phyloP scores from a whole-genome alignment of 208 protist genomes.

The Crithidia sp. region DNA sequence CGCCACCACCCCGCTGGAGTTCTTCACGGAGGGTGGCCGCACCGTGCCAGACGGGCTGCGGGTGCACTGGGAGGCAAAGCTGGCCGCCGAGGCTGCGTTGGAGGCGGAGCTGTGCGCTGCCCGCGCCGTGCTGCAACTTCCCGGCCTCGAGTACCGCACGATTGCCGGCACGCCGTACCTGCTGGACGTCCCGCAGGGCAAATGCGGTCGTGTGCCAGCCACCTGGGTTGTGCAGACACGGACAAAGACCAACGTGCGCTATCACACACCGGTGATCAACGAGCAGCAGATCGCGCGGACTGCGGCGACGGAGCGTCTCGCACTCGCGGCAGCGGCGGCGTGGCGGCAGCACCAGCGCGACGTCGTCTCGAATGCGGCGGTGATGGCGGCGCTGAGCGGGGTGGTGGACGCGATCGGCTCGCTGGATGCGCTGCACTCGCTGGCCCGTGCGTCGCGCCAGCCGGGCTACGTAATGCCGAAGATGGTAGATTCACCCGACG shows the following conservation, averaged over 20 bases:
- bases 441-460: constrained; percentile 57
- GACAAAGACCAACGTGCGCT: constrained; percentile 85
- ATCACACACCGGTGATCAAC: constrained; percentile 70
- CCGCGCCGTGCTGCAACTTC: constrained; percentile 52
- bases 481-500: constrained; percentile 26
- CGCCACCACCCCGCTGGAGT: constrained; percentile 68
- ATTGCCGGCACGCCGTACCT: constrained; percentile 82
- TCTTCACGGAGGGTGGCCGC: constrained; percentile 41
- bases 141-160: constrained; percentile 76
- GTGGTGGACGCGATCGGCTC: constrained; percentile 55
- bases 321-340: constrained; percentile 48
- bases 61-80: constrained; percentile 44
- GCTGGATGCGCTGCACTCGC: constrained; percentile 69
- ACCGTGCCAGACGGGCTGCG: constrained; percentile 35
- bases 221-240: constrained; percentile 81
- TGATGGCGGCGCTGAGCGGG: constrained; percentile 41
- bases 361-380: constrained; percentile 27
- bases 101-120: constrained; percentile 66
- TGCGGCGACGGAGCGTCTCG: constrained; percentile 73
- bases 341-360: constrained; percentile 61
- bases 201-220: constrained; percentile 49
- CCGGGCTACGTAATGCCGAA: constrained; percentile 69
- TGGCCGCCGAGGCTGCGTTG: constrained; percentile 46
- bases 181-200: constrained; percentile 70
- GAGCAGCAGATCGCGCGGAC: constrained; percentile 61